phyloP scores from a whole-genome alignment of 768 basidiomycete species.

The Epithele typhae region DNA sequence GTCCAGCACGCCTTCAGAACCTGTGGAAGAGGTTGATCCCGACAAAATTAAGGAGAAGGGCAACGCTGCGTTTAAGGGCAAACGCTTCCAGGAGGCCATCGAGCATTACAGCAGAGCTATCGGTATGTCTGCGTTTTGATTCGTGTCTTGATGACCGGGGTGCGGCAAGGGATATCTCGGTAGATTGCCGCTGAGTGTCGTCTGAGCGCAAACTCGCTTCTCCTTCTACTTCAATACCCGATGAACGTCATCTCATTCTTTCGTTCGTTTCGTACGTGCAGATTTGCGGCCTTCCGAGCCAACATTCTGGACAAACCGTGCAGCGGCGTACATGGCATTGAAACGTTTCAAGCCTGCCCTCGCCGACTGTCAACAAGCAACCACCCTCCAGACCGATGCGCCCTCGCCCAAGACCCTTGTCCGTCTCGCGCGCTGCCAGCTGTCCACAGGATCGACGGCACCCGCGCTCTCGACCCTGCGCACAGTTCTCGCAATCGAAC shows the following conservation, averaged over 20 bases:
- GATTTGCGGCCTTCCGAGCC: conserved; percentile 46
- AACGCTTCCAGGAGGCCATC: conserved; percentile 62
- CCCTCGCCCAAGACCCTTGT: conserved; percentile 77
- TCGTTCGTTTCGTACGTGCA: conserved; percentile 4
- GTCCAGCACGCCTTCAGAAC: not conserved
- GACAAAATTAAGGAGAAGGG: conserved; percentile 71
- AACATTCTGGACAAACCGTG: conserved; percentile 79
- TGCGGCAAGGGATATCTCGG: no score
- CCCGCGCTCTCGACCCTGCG: conserved; percentile 66
- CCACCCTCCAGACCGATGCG: conserved; percentile 51
- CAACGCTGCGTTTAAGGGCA: conserved; percentile 69
- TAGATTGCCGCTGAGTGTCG: no score
- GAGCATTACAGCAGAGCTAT: conserved; percentile 75
- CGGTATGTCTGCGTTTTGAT: conserved; percentile 28
- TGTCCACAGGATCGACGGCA: conserved; percentile 67
- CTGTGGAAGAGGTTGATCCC: conserved; percentile 31
- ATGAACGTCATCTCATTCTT: no score
- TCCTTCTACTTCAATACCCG: no score
- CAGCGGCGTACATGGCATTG: conserved; percentile 78
- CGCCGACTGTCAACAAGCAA: conserved; percentile 74
- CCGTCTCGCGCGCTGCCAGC: conserved; percentile 79
- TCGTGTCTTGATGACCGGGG: no score
- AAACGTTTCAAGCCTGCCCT: conserved; percentile 75
- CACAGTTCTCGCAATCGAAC: conserved; percentile 56
- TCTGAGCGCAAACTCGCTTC: no score